phyloP scores from a whole-genome alignment of 805 yeast species.

The Kockiozyma suomiensis region DNA sequence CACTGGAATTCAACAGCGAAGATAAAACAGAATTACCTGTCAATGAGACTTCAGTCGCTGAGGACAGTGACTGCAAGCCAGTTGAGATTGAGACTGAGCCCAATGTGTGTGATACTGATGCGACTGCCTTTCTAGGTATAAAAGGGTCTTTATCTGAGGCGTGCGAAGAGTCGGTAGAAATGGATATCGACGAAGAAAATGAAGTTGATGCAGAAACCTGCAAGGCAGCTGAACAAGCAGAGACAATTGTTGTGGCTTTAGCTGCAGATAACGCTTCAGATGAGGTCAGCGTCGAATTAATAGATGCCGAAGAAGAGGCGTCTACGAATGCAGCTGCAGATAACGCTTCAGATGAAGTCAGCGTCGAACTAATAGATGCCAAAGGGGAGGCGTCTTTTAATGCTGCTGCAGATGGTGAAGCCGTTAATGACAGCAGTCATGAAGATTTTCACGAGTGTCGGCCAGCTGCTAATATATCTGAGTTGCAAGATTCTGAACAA shows the following conservation, averaged over 20 bases:
- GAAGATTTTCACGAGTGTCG: background rate
- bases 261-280: no score
- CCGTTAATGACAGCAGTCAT: background rate
- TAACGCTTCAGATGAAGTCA: no score
- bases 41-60: no score
- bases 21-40: no score
- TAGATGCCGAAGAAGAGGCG: no score
- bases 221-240: background rate
- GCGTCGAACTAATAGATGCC: background rate
- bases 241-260: no score
- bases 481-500: no score
- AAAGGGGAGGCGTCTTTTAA: background rate
- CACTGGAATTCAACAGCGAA: no score
- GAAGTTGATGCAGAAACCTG: background rate
- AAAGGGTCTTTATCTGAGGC: background rate
- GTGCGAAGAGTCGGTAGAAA: background rate
- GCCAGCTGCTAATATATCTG: background rate
- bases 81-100: no score
- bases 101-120: background rate
- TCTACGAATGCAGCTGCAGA: no score
- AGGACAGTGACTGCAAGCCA: no score
- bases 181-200: background rate
- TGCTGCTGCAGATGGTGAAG: background rate
- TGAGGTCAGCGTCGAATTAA: no score
- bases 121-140: background rate